Percentiles rank a stretch among this genome's conserved stretches.
Conservation (phyloP, 192 early-diverging fungal genomes). For the Entomortierella beljakovae region DNA sequence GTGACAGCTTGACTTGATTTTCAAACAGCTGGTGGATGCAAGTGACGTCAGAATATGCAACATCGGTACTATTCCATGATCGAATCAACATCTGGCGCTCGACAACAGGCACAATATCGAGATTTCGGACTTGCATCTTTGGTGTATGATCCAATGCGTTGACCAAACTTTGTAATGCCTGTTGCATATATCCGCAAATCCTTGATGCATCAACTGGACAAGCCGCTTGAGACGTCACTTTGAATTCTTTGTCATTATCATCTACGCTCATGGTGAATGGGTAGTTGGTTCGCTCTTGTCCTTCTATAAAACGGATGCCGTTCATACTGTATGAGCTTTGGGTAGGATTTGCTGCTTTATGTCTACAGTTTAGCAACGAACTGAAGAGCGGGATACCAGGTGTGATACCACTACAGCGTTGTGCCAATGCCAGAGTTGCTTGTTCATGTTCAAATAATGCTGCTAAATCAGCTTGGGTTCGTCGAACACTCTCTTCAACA, state of each 20-base stretch:
- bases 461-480: neutral
- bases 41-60: neutral
- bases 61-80: neutral
- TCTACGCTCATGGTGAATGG: constrained; percentile 12
- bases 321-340: neutral
- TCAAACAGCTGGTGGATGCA: too few relatives aligned
- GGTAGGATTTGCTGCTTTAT: neutral
- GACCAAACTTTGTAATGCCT: neutral
- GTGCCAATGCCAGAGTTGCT: constrained; percentile 8
- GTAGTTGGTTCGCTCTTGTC: constrained; percentile 6
- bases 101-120: constrained; percentile 3
- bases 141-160: constrained; percentile 1
- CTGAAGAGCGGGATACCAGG: constrained; percentile 1
- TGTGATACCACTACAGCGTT: constrained; percentile 11
- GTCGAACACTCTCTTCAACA: neutral
- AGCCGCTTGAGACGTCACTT: neutral
- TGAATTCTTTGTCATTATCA: neutral
- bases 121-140: neutral
- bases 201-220: neutral
- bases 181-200: constrained; percentile 7
- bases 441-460: constrained; percentile 11
- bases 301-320: neutral
- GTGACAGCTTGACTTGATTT: too few relatives aligned
- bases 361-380: constrained; percentile 6
- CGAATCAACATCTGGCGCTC: neutral